Evolutionary conservation across 768 basidiomycete genomes (phyloP).

Genomic region (Inosperma sp.): DNA sequence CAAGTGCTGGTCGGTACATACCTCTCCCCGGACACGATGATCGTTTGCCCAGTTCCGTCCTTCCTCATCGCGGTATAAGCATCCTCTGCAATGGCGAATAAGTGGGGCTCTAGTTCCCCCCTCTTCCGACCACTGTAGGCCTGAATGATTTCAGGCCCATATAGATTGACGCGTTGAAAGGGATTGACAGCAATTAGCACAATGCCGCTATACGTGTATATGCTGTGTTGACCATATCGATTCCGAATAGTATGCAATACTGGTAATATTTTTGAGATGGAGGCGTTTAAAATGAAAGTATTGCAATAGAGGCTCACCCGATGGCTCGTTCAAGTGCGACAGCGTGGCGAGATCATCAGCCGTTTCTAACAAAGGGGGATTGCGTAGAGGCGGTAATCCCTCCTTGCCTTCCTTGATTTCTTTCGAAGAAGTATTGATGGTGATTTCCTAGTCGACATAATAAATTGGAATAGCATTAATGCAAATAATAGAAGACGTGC

Average conservation of each 20-base stretch:
- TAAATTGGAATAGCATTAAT: constrained; percentile 10
- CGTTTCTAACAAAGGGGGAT: constrained; percentile 93
- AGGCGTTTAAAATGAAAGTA: not conserved
- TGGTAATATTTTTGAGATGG: constrained; percentile 26
- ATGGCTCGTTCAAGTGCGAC: constrained; percentile 96
- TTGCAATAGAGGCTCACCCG: constrained; percentile 50
- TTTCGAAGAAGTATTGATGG: constrained; percentile 72
- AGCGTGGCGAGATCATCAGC: constrained; percentile 98
- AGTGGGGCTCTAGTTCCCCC: constrained; percentile 94
- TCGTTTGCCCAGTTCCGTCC: constrained; percentile 93
- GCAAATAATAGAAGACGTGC: constrained; percentile 35
- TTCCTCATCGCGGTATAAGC: constrained; percentile 97
- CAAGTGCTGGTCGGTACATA: constrained; percentile 32
- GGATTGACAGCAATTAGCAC: constrained; percentile 99
- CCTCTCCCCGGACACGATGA: constrained; percentile 98
- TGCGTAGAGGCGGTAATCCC: constrained; percentile 86
- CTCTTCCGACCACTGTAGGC: constrained; percentile 89
- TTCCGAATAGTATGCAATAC: constrained; percentile 96
- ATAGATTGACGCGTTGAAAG: constrained; percentile 94
- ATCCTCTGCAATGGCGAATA: constrained; percentile 99
- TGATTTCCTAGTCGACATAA: constrained; percentile 54
- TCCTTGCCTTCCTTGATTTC: constrained; percentile 77
- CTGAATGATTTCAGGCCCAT: constrained; percentile 96
- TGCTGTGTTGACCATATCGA: constrained; percentile 94
- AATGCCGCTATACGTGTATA: constrained; percentile 98